These are phyloP conservation scores for Tetracladium maxilliforme DNA, from an alignment of 2,329 filamentous ascomycete species.

Conservation along the genomic window DNA sequence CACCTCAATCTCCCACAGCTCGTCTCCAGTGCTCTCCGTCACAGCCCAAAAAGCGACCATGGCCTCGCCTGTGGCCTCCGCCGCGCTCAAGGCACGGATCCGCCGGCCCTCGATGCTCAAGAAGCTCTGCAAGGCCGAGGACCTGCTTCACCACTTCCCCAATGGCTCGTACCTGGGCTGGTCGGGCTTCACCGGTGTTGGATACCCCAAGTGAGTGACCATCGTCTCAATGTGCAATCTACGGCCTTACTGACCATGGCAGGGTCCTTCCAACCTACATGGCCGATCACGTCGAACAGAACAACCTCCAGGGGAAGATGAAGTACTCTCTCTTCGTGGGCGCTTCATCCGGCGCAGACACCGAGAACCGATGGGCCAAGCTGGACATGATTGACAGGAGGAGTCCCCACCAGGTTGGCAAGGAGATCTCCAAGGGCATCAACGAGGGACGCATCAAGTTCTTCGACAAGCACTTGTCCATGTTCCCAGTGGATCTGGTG, in stretches of 20 bases:
- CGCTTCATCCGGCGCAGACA: constrained; percentile 74
- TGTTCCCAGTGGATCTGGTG: constrained; percentile 80
- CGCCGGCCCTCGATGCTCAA: constrained; percentile 63
- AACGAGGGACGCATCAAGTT: constrained; percentile 82
- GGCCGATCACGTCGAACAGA: constrained; percentile 80
- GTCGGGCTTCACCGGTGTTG: constrained; percentile 83
- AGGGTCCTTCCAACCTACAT: constrained; percentile 75
- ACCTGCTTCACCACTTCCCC: constrained; percentile 68
- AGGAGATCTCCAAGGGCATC: constrained; percentile 80
- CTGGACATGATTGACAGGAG: constrained; percentile 84
- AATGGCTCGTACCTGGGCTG: constrained; percentile 79
- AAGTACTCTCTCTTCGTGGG: constrained; percentile 82
- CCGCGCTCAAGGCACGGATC: constrained; percentile 62
- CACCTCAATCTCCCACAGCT: no score
- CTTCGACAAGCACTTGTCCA: constrained; percentile 86
- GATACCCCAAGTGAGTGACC: constrained; percentile 71
- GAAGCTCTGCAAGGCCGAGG: constrained; percentile 67
- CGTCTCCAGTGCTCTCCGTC: no score
- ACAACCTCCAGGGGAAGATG: constrained; percentile 68
- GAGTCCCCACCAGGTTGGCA: constrained; percentile 78
- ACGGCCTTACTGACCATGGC: background rate
- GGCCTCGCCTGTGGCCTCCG: no score
- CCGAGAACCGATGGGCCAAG: constrained; percentile 80
- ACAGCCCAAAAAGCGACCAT: no score
- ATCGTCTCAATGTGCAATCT: no score